These are phyloP conservation scores for Fusarium virguliforme DNA, from an alignment of 2,329 filamentous ascomycete genomes.

Conservation along the genomic window DNA sequence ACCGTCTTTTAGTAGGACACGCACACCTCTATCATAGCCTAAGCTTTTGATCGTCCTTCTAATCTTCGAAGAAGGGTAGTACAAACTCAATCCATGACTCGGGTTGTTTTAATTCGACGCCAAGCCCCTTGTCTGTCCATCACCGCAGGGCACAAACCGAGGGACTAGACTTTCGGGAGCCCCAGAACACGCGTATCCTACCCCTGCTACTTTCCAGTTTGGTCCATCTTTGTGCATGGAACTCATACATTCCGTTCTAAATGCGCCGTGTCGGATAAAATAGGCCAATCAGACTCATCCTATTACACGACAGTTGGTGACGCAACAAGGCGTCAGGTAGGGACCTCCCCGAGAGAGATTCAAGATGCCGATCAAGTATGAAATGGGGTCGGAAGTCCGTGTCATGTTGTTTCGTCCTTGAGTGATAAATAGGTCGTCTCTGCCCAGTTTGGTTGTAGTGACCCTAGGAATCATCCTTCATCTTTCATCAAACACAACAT, in stretches of 20 bases:
- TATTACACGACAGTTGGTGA: conserved; percentile 12
- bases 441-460: not conserved
- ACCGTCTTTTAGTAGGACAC: conserved; percentile 3
- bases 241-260: not conserved
- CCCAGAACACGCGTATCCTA: conserved; percentile 1
- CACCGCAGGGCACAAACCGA: not conserved
- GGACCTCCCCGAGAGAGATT: conserved; percentile 1
- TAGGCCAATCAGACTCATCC: not conserved
- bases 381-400: not conserved
- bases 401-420: not conserved
- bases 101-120: not conserved
- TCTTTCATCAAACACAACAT: conserved; percentile 2
- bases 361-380: conserved; percentile 11
- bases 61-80: not conserved
- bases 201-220: not conserved
- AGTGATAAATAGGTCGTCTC: conserved; percentile 2
- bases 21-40: not conserved
- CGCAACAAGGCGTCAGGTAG: not conserved
- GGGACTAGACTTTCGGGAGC: conserved; percentile 5
- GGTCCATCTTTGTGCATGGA: not conserved
- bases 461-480: not conserved
- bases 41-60: not conserved
- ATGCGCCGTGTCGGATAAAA: conserved; percentile 1
- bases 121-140: not conserved
- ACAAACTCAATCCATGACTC: not conserved